These are phyloP conservation scores for Daldinia vernicosa DNA, from an alignment of 495 filamentous ascomycete genomes.

Conservation along the genomic window DNA sequence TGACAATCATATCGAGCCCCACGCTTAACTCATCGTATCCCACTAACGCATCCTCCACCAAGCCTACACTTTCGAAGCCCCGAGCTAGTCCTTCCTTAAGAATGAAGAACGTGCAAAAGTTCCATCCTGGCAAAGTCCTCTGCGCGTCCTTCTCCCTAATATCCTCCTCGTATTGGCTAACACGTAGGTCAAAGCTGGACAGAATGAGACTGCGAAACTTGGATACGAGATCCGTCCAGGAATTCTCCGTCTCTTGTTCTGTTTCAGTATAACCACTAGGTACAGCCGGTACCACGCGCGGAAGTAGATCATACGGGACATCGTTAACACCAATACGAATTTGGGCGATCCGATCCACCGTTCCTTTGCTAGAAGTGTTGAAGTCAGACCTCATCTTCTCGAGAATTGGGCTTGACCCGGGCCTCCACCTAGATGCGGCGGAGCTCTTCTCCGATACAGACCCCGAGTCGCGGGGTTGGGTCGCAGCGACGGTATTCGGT, in stretches of 20 bases:
- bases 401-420: conserved; percentile 78
- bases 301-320: conserved; percentile 65
- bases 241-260: conserved; percentile 72
- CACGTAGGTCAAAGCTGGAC: conserved; percentile 87
- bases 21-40: conserved; percentile 92
- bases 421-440: conserved; percentile 74
- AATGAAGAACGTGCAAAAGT: conserved; percentile 98
- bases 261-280: conserved; percentile 69
- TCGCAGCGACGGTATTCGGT: conserved; percentile 77
- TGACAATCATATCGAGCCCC: conserved; percentile 81
- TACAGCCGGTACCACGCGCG: conserved; percentile 64
- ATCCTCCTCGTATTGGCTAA: conserved; percentile 95
- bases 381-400: conserved; percentile 94
- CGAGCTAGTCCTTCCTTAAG: conserved; percentile 93
- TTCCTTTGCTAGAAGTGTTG: conserved; percentile 81
- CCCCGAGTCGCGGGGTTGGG: conserved; percentile 66
- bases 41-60: conserved; percentile 93
- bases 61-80: conserved; percentile 94
- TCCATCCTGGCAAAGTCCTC: conserved; percentile 91
- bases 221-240: conserved; percentile 82
- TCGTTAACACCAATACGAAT: conserved; percentile 76
- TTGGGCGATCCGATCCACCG: conserved; percentile 83
- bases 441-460: conserved; percentile 54
- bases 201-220: conserved; percentile 91
- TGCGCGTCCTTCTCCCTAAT: conserved; percentile 93